Base-by-base conservation (phyloP, 257 asterid genomes). In the Capsicum chinense region DNA sequence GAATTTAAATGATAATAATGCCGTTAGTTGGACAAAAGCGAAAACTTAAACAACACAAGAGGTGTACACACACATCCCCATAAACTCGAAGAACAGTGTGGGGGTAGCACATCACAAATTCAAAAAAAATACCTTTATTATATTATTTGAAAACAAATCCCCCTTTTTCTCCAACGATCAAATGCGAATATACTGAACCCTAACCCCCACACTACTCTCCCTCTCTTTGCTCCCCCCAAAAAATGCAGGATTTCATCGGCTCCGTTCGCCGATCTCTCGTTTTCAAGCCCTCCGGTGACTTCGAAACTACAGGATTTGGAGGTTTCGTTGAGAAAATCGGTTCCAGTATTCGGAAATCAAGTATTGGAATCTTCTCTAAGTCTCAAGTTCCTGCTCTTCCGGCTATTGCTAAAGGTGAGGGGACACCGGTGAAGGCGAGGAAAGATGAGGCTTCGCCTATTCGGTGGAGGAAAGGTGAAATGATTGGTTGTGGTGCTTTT, bases 281-380 rank as follows among this genome's bases (percentile, higher is more conserved):
- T 83, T 95, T 97, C 95, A 97, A 93, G 68, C 98, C 96, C 2
- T 64, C 93, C 26, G 89, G 92, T 33, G 90, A 85, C 12, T 62
- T 83, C 5, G 85, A 81, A 16, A 84, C 57, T 50, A 87, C 70
- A 76, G 91, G 97, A 81, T 92, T 92, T 64, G 95, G 97, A 10
- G 97, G 99, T 12, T 91, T 97, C 64, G 99, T 95, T n/a, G 99
- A 97, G 71, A 97, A 95, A 90, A 86, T 97, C 70, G 98, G 99
- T 19, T 90, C 98, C 14, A 97, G 97, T 79, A 93, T 97, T 57
- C 92, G 99, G 44, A 96, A 92, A 88, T 97, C 99, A 44, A 85
- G 98, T 89, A 93, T 95, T 86, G 98, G 97, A 26, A 80, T 94
- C 58, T 94, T 94, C 68, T 84, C 94, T 7, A 93, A 92, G 90